Percentiles rank a stretch among this genome's conserved stretches.
phyloP scores from a whole-genome alignment of 2,329 filamentous ascomycete genomes.

The Didymella sp. region DNA sequence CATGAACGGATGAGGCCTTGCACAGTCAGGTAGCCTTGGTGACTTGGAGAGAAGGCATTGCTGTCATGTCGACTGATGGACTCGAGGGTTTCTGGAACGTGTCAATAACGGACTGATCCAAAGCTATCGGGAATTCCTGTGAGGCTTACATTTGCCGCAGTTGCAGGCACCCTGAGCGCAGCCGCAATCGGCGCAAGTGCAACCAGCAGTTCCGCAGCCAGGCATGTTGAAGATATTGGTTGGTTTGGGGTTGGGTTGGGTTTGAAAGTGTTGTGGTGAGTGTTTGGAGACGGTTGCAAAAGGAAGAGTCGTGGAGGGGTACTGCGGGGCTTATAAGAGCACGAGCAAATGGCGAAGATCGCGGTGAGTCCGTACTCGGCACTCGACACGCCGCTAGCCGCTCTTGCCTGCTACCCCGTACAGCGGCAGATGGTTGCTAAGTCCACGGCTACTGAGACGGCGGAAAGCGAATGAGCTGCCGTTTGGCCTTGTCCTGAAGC shows the following conservation, averaged over 20 bases:
- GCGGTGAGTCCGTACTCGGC: slow-evolving; percentile 21
- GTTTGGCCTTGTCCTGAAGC: slow-evolving; percentile 16
- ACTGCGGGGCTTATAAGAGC: slow-evolving; percentile 16
- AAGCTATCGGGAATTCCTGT: not conserved
- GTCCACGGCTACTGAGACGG: slow-evolving; percentile 14
- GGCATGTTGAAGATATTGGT: slow-evolving; percentile 37
- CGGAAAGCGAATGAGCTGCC: slow-evolving; percentile 7
- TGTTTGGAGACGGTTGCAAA: not conserved
- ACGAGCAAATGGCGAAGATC: slow-evolving; percentile 2
- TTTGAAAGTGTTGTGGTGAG: slow-evolving; percentile 5
- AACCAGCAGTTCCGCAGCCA: slow-evolving; percentile 45
- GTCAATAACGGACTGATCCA: not conserved
- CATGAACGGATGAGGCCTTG: not conserved
- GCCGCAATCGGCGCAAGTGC: slow-evolving; percentile 46
- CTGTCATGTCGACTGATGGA: not conserved
- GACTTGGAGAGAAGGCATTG: not conserved
- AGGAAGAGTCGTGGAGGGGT: slow-evolving; percentile 11
- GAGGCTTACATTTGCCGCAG: slow-evolving; percentile 31
- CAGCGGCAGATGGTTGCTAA: slow-evolving; percentile 4
- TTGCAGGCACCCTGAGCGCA: slow-evolving; percentile 44
- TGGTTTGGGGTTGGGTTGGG: slow-evolving; percentile 15
- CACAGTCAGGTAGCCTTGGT: slow-evolving; percentile 9
- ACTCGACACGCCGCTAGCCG: slow-evolving; percentile 28
- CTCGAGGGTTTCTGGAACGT: slow-evolving; percentile 6
- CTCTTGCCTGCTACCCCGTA: slow-evolving; percentile 14